These are phyloP conservation scores for Metschnikowia lochheadii DNA, from an alignment of 805 yeast species.

Conservation along the genomic window DNA sequence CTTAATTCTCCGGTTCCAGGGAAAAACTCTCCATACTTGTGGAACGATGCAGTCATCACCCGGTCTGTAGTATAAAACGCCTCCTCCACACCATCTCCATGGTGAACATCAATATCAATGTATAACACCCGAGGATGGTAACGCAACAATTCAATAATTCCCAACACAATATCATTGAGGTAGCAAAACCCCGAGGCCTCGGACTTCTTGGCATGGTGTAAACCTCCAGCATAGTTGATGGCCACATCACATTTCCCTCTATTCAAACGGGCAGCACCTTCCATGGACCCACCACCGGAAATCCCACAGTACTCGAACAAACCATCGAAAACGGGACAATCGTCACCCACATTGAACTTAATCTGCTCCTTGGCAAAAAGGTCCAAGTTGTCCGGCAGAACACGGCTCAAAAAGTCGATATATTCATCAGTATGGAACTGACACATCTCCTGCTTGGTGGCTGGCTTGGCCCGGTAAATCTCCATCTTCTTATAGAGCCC, in stretches of 20 bases:
- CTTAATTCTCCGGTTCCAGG: constrained; percentile 90
- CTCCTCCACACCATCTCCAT: constrained; percentile 94
- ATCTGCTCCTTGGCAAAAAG: constrained; percentile 82
- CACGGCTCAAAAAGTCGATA: constrained; percentile 85
- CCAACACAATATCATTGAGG: constrained; percentile 83
- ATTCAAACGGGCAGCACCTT: constrained; percentile 80
- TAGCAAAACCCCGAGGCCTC: constrained; percentile 92
- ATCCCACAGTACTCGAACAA: constrained; percentile 71
- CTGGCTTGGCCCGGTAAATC: constrained; percentile 94
- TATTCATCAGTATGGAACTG: constrained; percentile 98
- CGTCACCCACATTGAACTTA: constrained; percentile 91
- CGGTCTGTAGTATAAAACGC: constrained; percentile 90
- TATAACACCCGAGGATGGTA: constrained; percentile 83
- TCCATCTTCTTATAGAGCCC: constrained; percentile 97
- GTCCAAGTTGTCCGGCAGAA: constrained; percentile 88
- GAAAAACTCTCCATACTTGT: constrained; percentile 88
- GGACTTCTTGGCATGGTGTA: constrained; percentile 87
- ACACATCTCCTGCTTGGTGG: constrained; percentile 96
- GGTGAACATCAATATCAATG: constrained; percentile 88
- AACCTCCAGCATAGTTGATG: constrained; percentile 89
- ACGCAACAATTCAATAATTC: constrained; percentile 72
- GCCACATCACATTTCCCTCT: constrained; percentile 87
- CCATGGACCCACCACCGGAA: constrained; percentile 86
- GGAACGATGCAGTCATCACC: constrained; percentile 87
- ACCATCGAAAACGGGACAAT: constrained; percentile 78